Conservation (phyloP, 1,139 yeast species). For the Neolecta irregularis region DNA sequence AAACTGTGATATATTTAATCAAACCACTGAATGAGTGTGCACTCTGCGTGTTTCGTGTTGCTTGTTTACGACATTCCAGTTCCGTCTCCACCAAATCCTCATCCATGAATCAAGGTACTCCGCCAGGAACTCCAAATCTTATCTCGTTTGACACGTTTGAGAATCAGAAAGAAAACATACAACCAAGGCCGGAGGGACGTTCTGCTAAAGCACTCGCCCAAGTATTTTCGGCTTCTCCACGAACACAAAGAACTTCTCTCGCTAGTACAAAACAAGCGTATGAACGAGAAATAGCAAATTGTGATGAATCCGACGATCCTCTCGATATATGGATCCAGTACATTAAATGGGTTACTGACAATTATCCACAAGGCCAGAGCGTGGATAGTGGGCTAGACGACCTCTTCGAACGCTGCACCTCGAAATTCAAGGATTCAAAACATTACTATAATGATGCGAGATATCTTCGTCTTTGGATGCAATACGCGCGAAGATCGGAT, state of each 20-base stretch:
- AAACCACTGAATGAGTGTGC: too few species aligned
- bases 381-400: conserved; percentile 52
- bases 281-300: conserved; percentile 31
- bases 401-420: conserved; percentile 58
- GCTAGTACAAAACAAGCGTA: conserved; percentile 21
- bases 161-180: conserved; percentile 64
- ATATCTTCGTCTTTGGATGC: conserved; percentile 67
- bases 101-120: too few species aligned
- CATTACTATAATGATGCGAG: conserved; percentile 71
- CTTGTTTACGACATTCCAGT: too few species aligned
- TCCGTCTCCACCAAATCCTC: too few species aligned
- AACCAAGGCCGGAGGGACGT: conserved; percentile 54
- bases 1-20: too few species aligned
- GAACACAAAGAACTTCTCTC: conserved; percentile 10
- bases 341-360: conserved; percentile 52
- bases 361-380: conserved; percentile 53
- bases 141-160: conserved; percentile 36
- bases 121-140: too few species aligned
- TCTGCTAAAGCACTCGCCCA: conserved; percentile 45
- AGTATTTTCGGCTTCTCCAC: conserved; percentile 25
- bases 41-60: too few species aligned
- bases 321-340: conserved; percentile 57
- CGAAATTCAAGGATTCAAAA: conserved; percentile 45
- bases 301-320: conserved; percentile 67
- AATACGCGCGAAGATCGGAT: conserved; percentile 53